Base-by-base conservation (phyloP, 768 basidiomycete genomes). In the Lactarius sanguifluus region DNA sequence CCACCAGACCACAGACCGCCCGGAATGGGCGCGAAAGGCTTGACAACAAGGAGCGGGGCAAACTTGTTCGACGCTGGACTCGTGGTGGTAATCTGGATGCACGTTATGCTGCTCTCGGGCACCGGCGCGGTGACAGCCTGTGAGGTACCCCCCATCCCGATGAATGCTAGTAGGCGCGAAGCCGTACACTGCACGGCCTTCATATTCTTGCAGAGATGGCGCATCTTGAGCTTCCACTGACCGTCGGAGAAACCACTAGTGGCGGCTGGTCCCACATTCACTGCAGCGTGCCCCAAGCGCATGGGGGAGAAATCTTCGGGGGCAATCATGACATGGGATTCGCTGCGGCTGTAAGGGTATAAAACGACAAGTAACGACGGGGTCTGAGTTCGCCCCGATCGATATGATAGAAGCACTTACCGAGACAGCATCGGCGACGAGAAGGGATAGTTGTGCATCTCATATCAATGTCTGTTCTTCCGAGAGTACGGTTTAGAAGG, bases 201-300 rank as follows among this genome's bases (percentile, higher is more conserved):
- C 62, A 71, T 69, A 45, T 60, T 57, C 47, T 69, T 64, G 52
- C 70, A 71, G 23, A 66, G 13, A 56, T 69, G 68, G 30, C 57
- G 64, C 62, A 71, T 62, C 61, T 38, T 69, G n/a, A 64, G n/a
- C n/a, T 47, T 47, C 2, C 64, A 55, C 32, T 61, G 36, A 52
- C 50, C 43, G 5, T 43, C 57, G 3, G 61, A 47, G n/a, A 47
- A 47, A 2, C 16, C 45, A 9, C n/a, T 5, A 41, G 25, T 16
- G 20, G 36, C 36, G 38, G 20, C 23, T 5, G 57, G 57, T 15
- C 30, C 23, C 1, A 28, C 12, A 6, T 47, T 57, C 6, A 63
- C 66, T 6, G 56, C 68, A 23, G 70, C 45, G 12, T 69, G 52
- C 25, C 59, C 64, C 16, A 71, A 9, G 32, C 68, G 62, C 2